Percentiles rank a stretch among this genome's conserved stretches.
Conservation (phyloP, 768 basidiomycete genomes). For the Amanita subjunquillea region DNA sequence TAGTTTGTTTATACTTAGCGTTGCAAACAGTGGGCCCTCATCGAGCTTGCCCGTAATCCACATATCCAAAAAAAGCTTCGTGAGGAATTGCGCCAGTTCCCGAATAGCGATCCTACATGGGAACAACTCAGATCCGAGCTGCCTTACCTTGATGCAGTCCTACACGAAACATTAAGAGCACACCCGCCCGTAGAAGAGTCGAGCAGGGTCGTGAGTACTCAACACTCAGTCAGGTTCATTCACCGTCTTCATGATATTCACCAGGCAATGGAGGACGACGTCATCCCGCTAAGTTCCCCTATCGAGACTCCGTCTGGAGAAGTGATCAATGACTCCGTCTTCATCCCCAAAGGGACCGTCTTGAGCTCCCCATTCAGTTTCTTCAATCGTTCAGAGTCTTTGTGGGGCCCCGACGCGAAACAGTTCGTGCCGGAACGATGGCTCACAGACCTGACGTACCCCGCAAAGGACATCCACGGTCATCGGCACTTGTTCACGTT, state of each 20-base stretch:
- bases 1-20: background rate
- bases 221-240: too few relatives aligned
- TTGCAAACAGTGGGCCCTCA: slow-evolving; percentile 12
- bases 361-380: slow-evolving; percentile 26
- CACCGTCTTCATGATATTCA: background rate
- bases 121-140: slow-evolving; percentile 31
- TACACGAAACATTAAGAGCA: slow-evolving; percentile 26
- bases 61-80: slow-evolving; percentile 11
- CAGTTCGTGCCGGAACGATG: slow-evolving; percentile 35
- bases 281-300: slow-evolving; percentile 25
- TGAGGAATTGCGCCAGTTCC: slow-evolving; percentile 10
- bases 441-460: slow-evolving; percentile 17
- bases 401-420: slow-evolving; percentile 37
- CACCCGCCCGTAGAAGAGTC: slow-evolving; percentile 22
- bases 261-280: slow-evolving; percentile 26
- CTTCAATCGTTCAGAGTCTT: slow-evolving; percentile 26
- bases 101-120: slow-evolving; percentile 23
- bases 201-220: slow-evolving; percentile 17
- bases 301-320: slow-evolving; percentile 12
- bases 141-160: slow-evolving; percentile 32
- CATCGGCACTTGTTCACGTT: slow-evolving; percentile 32
- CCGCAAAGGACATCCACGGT: slow-evolving; percentile 23
- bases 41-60: slow-evolving; percentile 13
- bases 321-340: slow-evolving; percentile 20
- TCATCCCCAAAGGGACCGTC: slow-evolving; percentile 26